A percentile compares a stretch with the other conserved stretches of the same genome.
phyloP scores from a whole-genome alignment of 2,329 filamentous ascomycete genomes.

The Akanthomyces muscarius region DNA sequence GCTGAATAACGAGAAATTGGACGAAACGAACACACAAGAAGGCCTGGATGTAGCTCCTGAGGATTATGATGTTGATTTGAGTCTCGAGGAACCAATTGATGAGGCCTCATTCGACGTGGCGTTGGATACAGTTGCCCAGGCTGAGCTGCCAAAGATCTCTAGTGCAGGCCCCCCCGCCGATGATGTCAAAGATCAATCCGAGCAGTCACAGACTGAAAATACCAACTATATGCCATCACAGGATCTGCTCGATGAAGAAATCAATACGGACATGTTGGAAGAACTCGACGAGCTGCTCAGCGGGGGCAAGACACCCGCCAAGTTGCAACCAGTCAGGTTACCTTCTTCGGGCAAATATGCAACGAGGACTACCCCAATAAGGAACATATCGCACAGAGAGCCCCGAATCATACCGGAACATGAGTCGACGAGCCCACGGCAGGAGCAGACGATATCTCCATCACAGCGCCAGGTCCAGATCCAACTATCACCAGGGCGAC shows the following conservation, averaged over 20 bases:
- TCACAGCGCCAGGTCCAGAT: neutral
- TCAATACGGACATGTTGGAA: conserved; percentile 23
- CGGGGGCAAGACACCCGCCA: neutral
- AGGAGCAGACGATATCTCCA: neutral
- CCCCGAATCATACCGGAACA: neutral
- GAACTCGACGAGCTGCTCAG: conserved; percentile 19
- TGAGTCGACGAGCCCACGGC: neutral
- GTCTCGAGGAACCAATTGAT: neutral
- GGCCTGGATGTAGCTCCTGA: neutral
- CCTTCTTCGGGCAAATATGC: neutral
- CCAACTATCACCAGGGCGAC: conserved; percentile 17
- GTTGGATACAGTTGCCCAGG: neutral
- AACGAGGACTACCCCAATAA: neutral
- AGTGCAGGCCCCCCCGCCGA: neutral
- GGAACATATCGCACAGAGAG: neutral
- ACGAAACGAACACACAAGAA: neutral
- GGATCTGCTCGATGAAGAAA: conserved; percentile 24
- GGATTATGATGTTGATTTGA: neutral
- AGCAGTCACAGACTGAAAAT: neutral
- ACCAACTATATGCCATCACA: neutral
- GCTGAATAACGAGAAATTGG: neutral
- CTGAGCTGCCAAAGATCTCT: neutral
- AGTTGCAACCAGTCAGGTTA: neutral
- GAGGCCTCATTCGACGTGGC: neutral
- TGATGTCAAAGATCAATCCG: neutral